Evolutionary conservation across 192 early-diverging fungal species (phyloP), one percentile per base, ranked within the genome.

Genomic region (Umbelopsis sp.): DNA sequence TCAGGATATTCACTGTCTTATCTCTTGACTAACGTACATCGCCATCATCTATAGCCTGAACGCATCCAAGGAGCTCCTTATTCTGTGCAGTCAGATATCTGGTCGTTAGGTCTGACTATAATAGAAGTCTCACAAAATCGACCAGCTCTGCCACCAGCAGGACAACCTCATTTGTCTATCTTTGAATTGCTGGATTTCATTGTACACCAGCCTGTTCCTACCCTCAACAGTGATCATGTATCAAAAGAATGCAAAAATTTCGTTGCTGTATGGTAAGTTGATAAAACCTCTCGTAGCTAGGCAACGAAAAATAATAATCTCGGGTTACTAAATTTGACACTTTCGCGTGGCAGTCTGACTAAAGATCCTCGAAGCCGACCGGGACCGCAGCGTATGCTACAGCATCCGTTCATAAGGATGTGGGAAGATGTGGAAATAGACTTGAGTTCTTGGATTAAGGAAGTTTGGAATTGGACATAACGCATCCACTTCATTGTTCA

Each of bases 111-210:
- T 0, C 80, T 99, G 68, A 94, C 95, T 1, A 81, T 98, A 37
- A 92, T 98, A 71, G 98, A 99, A 80, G 86, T 96, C 6, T 95
- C 95, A 4, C 88, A 94, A 76, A 95, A 91, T 73, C 88, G 91
- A 78, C 94, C 96, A 80, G 95, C 97, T 22, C 96, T 96, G 74
- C 96, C 95, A 5, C 78, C 78, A 10, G 71, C 78, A 7, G 78
- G 72, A 35, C 70, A 76, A 49, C 87, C 88, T 11, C 79, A 90
- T 73, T 75, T 94, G 44, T 85, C 93, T 8, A 92, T 92, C 9
- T 95, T 99, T 79, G 98, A 99, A 78, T 83, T 99, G 22, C 78
- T 99, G 64, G 90, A 95, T 71, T 94, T 91, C 72, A 98, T 99
- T 69, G 91, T 93, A 3, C 91, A 95, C 67, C 90, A 95, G 73